These are phyloP conservation scores for Daedalea quercina DNA, from an alignment of 768 basidiomycete genomes.

Conservation along the genomic window DNA sequence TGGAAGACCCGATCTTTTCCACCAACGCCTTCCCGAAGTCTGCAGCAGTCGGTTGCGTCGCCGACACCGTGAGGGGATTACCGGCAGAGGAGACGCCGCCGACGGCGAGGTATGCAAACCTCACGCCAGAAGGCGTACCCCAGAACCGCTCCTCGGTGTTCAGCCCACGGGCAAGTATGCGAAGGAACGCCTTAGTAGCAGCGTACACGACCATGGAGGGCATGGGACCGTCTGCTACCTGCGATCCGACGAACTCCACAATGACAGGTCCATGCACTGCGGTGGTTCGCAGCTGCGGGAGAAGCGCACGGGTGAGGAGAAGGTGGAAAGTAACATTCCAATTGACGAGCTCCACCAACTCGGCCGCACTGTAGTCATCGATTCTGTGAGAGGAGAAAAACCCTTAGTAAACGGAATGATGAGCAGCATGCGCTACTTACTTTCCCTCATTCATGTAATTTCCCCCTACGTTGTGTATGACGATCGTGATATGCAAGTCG, in stretches of 20 bases:
- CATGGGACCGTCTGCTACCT: constrained; percentile 9
- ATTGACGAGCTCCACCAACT: background rate
- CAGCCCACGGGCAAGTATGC: constrained; percentile 13
- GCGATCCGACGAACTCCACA: constrained; percentile 20
- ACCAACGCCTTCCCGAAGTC: constrained; percentile 13
- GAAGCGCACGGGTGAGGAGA: constrained; percentile 12
- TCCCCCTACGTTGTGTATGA: constrained; percentile 21
- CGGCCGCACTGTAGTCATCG: background rate
- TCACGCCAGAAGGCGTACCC: constrained; percentile 12
- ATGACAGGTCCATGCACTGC: constrained; percentile 16
- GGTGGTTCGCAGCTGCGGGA: constrained; percentile 19
- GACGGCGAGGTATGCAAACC: constrained; percentile 16
- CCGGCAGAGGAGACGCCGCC: constrained; percentile 13
- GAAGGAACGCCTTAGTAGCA: constrained; percentile 19
- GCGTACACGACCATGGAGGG: constrained; percentile 17
- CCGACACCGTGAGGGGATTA: constrained; percentile 4
- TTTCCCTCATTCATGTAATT: constrained; percentile 3
- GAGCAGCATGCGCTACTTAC: constrained; percentile 11
- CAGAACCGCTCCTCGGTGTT: constrained; percentile 18
- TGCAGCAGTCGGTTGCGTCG: constrained; percentile 10
- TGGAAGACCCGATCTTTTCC: constrained; percentile 15
- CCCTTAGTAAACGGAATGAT: background rate
- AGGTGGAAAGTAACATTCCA: background rate
- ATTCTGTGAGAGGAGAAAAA: background rate
- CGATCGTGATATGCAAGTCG: constrained; percentile 19